Conservation (phyloP, 1,284 basidiomycete genomes). For the Fomitopsis pinicola region DNA sequence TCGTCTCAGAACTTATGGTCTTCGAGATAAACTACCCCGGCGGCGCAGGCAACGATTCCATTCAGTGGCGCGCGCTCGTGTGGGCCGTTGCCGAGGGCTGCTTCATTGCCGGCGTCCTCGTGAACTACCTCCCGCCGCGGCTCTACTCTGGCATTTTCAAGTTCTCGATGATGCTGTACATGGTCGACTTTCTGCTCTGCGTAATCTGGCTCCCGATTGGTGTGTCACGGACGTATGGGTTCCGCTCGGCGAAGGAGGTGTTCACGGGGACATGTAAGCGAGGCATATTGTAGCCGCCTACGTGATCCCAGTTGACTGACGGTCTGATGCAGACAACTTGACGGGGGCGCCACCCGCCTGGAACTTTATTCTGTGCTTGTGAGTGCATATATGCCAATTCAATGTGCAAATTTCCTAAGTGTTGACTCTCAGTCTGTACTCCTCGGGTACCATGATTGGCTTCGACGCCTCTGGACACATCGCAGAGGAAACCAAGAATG, state of each 20-base stretch:
- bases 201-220: slow-evolving; percentile 88
- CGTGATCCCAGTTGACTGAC: background rate
- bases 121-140: slow-evolving; percentile 79
- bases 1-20: slow-evolving; percentile 76
- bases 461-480: slow-evolving; percentile 88
- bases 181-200: slow-evolving; percentile 81
- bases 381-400: slow-evolving; percentile 18
- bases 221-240: slow-evolving; percentile 78
- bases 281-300: no score
- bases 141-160: slow-evolving; percentile 73
- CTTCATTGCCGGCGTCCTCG: slow-evolving; percentile 62
- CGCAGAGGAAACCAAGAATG: slow-evolving; percentile 87
- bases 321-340: slow-evolving; percentile 63
- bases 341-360: slow-evolving; percentile 80
- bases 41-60: slow-evolving; percentile 59
- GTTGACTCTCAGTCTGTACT: slow-evolving; percentile 58
- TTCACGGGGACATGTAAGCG: slow-evolving; percentile 77
- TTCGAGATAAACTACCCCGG: slow-evolving; percentile 80
- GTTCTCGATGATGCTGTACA: slow-evolving; percentile 65
- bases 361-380: slow-evolving; percentile 86
- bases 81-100: slow-evolving; percentile 77
- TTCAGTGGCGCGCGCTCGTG: slow-evolving; percentile 80
- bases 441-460: slow-evolving; percentile 79
- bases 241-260: slow-evolving; percentile 73
- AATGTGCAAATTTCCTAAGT: background rate